Percentiles rank a stretch among this genome's conserved stretches.
Conservation (phyloP, 139 green algal species). For the Chlamydomonas eustigma region DNA sequence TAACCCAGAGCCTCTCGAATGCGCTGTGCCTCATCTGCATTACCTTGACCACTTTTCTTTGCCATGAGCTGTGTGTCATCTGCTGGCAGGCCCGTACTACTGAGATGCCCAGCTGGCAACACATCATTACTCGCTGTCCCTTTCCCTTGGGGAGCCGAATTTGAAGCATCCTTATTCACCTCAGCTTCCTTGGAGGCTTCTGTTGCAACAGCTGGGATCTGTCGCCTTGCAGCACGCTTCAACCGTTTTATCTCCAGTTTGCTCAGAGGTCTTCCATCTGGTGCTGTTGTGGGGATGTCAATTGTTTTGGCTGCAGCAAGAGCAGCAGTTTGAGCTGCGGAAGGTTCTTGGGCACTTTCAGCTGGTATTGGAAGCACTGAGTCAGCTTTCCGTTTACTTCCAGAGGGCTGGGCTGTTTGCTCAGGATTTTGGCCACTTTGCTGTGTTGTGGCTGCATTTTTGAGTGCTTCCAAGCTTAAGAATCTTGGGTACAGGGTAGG, state of each 20-base stretch:
- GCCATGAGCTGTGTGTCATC: background rate
- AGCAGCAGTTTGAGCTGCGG: background rate
- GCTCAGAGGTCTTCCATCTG: background rate
- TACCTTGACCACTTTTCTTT: slow-evolving; percentile 5
- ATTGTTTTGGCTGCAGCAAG: background rate
- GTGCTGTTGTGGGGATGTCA: background rate
- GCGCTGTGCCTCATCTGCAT: slow-evolving; percentile 3
- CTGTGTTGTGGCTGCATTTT: too few species aligned
- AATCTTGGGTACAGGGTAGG: slow-evolving; percentile 5
- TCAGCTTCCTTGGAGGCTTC: background rate
- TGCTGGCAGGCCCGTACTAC: background rate
- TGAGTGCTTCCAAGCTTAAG: slow-evolving; percentile 3
- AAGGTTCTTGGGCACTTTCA: background rate
- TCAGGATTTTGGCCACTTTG: too few species aligned
- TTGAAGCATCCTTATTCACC: too few species aligned
- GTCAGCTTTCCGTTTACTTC: too few species aligned
- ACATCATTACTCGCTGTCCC: too few species aligned
- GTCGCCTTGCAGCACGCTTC: background rate
- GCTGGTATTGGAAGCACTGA: too few species aligned
- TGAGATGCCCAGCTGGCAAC: background rate
- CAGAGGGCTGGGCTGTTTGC: too few species aligned
- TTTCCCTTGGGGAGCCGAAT: background rate
- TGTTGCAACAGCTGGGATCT: background rate
- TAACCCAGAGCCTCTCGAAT: slow-evolving; percentile 10
- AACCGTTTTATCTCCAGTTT: slow-evolving; percentile 8